Percentiles rank a stretch among this genome's conserved stretches.
Conservation (phyloP, 129 eudicot genomes). For the Arctium minus region DNA sequence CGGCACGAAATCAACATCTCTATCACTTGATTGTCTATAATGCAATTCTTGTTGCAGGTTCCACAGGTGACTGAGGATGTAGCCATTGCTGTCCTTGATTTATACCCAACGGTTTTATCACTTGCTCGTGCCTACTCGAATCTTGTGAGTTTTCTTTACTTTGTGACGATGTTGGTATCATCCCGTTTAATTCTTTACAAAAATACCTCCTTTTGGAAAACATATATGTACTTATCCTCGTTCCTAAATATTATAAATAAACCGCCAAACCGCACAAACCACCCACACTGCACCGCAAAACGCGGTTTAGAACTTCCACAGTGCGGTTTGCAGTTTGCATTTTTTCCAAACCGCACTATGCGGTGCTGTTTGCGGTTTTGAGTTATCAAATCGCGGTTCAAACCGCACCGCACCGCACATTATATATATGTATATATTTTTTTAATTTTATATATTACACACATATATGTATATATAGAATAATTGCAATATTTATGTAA, state of each 20-base stretch:
- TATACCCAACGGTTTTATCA: slow-evolving; percentile 74
- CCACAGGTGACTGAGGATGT: slow-evolving; percentile 91
- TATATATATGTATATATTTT: too few relatives aligned
- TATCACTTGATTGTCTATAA: background rate
- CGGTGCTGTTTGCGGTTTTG: too few relatives aligned
- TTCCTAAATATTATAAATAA: background rate
- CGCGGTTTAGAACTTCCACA: too few relatives aligned
- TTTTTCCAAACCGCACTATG: too few relatives aligned
- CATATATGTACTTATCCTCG: background rate
- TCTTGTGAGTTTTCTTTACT: slow-evolving; percentile 56
- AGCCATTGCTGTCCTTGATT: slow-evolving; percentile 79
- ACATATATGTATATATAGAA: too few relatives aligned
- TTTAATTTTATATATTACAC: too few relatives aligned
- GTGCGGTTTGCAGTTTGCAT: too few relatives aligned
- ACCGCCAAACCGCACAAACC: too few relatives aligned
- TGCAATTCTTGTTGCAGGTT: slow-evolving; percentile 51
- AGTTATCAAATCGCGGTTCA: too few relatives aligned
- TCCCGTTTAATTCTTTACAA: background rate
- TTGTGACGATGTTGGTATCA: background rate
- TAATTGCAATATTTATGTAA: too few relatives aligned
- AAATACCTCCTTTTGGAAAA: background rate
- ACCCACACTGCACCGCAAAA: too few relatives aligned
- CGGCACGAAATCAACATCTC: background rate
- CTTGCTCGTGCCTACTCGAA: slow-evolving; percentile 79
- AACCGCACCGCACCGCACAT: too few relatives aligned